Percentiles rank a stretch among this genome's conserved stretches.
phyloP scores from a whole-genome alignment of 257 asterid species.

The Gentiana dahurica region DNA sequence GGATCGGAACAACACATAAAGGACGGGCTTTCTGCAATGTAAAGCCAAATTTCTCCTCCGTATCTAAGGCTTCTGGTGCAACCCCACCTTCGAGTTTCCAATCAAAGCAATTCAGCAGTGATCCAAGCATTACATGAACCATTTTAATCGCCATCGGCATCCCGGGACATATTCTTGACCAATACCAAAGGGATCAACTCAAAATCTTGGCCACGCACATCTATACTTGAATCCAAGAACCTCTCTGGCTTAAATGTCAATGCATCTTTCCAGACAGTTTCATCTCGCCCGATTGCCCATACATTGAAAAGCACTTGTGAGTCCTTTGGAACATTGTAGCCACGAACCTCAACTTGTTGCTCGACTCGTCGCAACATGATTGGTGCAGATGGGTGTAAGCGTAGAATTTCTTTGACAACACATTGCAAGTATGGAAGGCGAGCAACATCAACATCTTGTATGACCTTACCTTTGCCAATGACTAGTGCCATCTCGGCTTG shows the following conservation, averaged over 20 bases:
- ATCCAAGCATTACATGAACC: constrained; percentile 14
- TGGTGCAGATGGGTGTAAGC: not conserved
- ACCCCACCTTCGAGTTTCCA: no score
- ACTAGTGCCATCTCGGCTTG: constrained; percentile 1
- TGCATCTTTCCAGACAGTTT: constrained; percentile 13
- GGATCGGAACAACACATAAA: no score
- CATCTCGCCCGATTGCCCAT: constrained; percentile 27
- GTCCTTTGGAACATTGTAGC: constrained; percentile 16
- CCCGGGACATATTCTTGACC: constrained; percentile 30
- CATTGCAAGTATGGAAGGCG: constrained; percentile 18
- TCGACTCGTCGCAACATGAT: constrained; percentile 15
- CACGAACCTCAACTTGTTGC: constrained; percentile 6
- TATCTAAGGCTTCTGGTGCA: no score
- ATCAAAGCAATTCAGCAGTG: not conserved
- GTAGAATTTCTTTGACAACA: constrained; percentile 17
- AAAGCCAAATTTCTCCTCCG: no score
- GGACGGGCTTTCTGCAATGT: no score
- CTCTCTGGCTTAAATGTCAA: not conserved
- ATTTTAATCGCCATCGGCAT: constrained; percentile 25
- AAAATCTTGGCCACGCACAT: constrained; percentile 21
- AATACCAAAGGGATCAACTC: constrained; percentile 31
- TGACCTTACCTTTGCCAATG: not conserved
- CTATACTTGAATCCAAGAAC: not conserved
- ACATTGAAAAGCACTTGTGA: constrained; percentile 23
- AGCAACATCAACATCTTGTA: constrained; percentile 10